phyloP scores from a whole-genome alignment of 805 yeast species.

The Saccharomycopsis javanensis region DNA sequence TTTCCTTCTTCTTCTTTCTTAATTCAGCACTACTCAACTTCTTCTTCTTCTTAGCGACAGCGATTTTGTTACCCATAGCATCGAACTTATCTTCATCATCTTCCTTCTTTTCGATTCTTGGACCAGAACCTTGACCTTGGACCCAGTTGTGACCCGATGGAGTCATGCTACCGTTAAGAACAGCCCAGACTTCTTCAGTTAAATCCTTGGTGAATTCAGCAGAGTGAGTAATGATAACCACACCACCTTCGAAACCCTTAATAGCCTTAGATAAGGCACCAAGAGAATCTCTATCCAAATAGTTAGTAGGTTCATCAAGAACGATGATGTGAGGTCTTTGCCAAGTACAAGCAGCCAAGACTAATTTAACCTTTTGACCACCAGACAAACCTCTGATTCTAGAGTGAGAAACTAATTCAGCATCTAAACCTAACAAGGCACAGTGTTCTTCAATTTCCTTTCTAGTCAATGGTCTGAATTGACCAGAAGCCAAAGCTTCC shows the following conservation, averaged over 20 bases:
- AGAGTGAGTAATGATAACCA: constrained; percentile 98
- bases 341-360: constrained; percentile 99
- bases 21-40: constrained; percentile 98
- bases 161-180: constrained; percentile 94
- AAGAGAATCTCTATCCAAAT: constrained; percentile 97
- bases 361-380: constrained; percentile 99
- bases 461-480: constrained; percentile 99
- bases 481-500: constrained; percentile 99
- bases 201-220: constrained; percentile 99
- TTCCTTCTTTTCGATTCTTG: constrained; percentile 96
- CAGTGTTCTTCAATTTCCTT: constrained; percentile 99
- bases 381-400: constrained; percentile 99
- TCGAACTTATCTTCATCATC: constrained; percentile 97
- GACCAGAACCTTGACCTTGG: constrained; percentile 99
- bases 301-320: constrained; percentile 99
- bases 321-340: constrained; percentile 99
- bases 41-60: constrained; percentile 89
- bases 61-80: constrained; percentile 99
- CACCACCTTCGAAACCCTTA: constrained; percentile 99
- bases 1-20: constrained; percentile 99
- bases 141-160: constrained; percentile 99
- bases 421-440: constrained; percentile 95
- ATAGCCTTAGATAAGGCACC: constrained; percentile 99
- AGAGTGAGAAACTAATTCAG: constrained; percentile 99
- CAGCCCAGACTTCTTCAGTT: constrained; percentile 99